A percentile compares a stretch with the other conserved stretches of the same genome.
These are phyloP conservation scores for Gossypium gossypioides DNA, from an alignment of 441 rosid genomes.

Conservation along the genomic window DNA sequence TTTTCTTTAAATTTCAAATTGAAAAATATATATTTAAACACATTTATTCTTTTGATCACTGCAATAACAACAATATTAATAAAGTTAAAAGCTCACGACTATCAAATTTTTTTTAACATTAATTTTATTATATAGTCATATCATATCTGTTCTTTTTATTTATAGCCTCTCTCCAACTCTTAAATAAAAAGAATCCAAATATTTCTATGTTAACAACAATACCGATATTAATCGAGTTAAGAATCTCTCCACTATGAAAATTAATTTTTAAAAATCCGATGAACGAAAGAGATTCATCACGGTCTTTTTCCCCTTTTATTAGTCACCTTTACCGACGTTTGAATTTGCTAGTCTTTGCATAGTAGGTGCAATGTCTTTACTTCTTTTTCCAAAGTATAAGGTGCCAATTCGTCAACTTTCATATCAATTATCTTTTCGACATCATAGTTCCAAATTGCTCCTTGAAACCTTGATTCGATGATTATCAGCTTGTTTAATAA, in stretches of 20 bases:
- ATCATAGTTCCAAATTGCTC: neutral
- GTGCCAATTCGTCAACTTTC: neutral
- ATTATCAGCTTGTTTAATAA: neutral
- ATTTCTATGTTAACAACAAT: accelerated
- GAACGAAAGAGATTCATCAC: too few relatives aligned
- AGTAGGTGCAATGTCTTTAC: neutral
- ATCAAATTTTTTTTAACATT: too few relatives aligned
- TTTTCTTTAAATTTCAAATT: too few relatives aligned
- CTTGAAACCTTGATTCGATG: neutral
- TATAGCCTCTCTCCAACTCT: accelerated
- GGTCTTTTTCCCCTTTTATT: neutral
- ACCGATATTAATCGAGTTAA: too few relatives aligned
- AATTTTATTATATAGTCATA: too few relatives aligned
- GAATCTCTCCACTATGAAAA: accelerated
- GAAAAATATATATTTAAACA: too few relatives aligned
- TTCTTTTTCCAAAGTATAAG: neutral
- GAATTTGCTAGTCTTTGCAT: neutral
- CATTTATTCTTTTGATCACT: too few relatives aligned
- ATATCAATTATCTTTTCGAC: neutral
- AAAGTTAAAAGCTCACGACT: too few relatives aligned
- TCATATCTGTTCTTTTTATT: too few relatives aligned
- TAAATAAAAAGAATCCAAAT: too few relatives aligned
- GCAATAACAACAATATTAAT: too few relatives aligned
- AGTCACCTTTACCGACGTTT: neutral
- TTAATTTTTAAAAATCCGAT: too few relatives aligned